Percentiles rank a stretch among this genome's conserved stretches.
Conservation (phyloP, 257 asterid species). For the Echites panduratus region DNA sequence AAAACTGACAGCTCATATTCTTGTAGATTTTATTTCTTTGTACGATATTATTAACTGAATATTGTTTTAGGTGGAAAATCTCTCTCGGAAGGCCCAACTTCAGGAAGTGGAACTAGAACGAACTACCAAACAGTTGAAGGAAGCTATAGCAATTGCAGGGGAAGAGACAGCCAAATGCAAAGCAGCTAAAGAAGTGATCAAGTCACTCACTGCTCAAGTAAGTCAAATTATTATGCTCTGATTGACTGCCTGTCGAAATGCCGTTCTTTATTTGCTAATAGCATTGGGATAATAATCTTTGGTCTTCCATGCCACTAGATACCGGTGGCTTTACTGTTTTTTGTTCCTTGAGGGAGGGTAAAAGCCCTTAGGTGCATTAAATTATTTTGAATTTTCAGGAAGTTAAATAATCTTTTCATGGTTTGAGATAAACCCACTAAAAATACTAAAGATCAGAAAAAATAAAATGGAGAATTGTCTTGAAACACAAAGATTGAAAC, state of each 20-base stretch:
- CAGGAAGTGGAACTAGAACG: conserved; percentile 80
- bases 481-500: no score
- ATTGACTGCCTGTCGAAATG: not conserved
- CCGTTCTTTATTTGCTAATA: not conserved
- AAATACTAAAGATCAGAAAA: not conserved
- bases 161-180: conserved; percentile 95
- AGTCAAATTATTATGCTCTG: conserved; percentile 14
- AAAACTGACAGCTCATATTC: not conserved
- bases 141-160: conserved; percentile 76
- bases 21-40: conserved; percentile 1
- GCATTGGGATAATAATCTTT: not conserved
- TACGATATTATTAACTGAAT: conserved; percentile 15
- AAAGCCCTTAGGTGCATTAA: not conserved
- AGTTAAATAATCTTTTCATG: not conserved
- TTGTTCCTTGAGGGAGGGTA: not conserved
- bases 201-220: conserved; percentile 92
- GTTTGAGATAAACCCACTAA: not conserved
- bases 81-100: conserved; percentile 64
- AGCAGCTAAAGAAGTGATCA: conserved; percentile 97
- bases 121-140: conserved; percentile 73
- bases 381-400: not conserved
- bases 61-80: conserved; percentile 63
- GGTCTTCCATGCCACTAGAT: not conserved
- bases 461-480: not conserved
- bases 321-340: not conserved